Base-by-base conservation (phyloP, 345 rosid genomes). In the Euphorbia lathyris region DNA sequence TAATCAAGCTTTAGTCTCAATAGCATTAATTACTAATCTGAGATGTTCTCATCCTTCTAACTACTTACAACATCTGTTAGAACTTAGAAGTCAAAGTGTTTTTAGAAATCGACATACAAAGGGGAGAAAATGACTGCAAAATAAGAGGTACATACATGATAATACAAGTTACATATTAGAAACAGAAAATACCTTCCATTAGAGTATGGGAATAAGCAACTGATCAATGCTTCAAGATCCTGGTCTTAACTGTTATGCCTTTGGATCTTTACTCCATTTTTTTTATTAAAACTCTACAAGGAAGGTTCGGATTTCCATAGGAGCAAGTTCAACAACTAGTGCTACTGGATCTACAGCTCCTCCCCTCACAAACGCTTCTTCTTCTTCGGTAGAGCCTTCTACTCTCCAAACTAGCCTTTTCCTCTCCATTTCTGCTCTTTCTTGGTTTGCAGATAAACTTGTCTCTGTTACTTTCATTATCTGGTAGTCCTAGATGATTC, bases 251-350 rank as follows among this genome's bases (percentile, higher is more conserved):
- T 45, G 51, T 45, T 1, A 45, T 45, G 51, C 51, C 3, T 16
- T 12, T 12, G 51, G 51, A 40, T 40, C 43, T 40, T 40, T 9
- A 40, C 10, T 40, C 43, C 43, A 40, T 40, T 25, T 40, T 69
- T 40, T 69, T 9, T 17, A 32, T 47, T 14, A 19, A 29, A 88
- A 84, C 69, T 74, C 81, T 10, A 93, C 51, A 56, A 86, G 52
- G 73, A 90, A 86, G 26, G 95, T 90, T 7, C 96, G 84, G 66
- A 90, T 85, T 81, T 93, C 98, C 98, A 92, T 92, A 1, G 95
- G 95, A 20, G 80, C 85, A 12, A 92, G 91, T 72, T 90, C 94
- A 59, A 90, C 86, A 32, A 82, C 86, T 73, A 90, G 87, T 74
- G 74, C 78, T 16, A 52, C 73, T 19, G 96, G 87, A 78, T 88